Evolutionary conservation across 345 rosid species (phyloP).

Genomic region (Aethionema arabicum): DNA sequence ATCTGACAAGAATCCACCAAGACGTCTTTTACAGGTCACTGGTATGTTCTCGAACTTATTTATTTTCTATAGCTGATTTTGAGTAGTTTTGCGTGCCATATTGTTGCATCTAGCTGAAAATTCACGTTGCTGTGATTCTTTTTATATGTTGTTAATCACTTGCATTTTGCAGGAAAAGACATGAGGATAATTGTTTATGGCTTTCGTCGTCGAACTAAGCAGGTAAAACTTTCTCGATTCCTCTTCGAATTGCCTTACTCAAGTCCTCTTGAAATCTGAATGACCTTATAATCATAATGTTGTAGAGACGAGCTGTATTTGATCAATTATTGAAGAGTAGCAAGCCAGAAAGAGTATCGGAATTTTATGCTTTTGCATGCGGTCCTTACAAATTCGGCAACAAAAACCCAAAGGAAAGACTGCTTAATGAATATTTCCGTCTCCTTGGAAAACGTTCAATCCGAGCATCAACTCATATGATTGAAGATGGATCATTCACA

Average conservation of each 20-base stretch:
- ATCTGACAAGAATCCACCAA: slow-evolving; percentile 66
- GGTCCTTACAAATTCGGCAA: slow-evolving; percentile 75
- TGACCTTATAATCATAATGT: slow-evolving; percentile 14
- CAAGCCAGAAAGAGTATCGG: slow-evolving; percentile 79
- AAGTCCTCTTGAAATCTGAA: slow-evolving; percentile 6
- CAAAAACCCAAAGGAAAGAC: slow-evolving; percentile 70
- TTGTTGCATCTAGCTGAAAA: slow-evolving; percentile 11
- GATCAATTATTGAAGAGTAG: slow-evolving; percentile 59
- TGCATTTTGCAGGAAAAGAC: slow-evolving; percentile 75
- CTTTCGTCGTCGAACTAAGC: slow-evolving; percentile 82
- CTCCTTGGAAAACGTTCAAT: slow-evolving; percentile 66
- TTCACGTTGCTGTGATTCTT: neutral
- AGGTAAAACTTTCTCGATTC: slow-evolving; percentile 47
- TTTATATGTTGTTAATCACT: slow-evolving; percentile 1
- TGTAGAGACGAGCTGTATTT: slow-evolving; percentile 76
- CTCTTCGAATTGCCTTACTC: slow-evolving; percentile 3
- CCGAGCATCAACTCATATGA: slow-evolving; percentile 68
- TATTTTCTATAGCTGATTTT: neutral
- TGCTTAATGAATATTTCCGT: slow-evolving; percentile 92
- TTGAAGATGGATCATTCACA: slow-evolving; percentile 68
- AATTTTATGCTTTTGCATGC: slow-evolving; percentile 79
- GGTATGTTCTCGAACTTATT: slow-evolving; percentile 47
- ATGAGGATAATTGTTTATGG: slow-evolving; percentile 92
- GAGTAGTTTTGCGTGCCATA: neutral
- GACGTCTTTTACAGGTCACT: slow-evolving; percentile 83